Conservation (phyloP, 2,329 filamentous ascomycete genomes). For the Plectosphaerella plurivora region DNA sequence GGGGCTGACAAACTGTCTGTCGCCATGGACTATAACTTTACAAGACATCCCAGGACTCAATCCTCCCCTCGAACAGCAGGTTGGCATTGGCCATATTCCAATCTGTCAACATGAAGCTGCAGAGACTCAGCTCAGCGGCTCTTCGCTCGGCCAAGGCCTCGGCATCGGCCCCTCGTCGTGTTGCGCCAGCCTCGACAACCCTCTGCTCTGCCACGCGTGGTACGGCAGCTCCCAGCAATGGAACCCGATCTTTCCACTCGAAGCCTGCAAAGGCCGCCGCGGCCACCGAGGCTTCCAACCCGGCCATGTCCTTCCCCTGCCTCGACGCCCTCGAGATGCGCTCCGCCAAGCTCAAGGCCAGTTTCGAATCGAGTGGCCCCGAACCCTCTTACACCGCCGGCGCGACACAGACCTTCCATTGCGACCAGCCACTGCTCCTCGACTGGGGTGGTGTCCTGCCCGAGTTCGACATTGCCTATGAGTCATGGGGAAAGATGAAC, state of each 20-base stretch:
- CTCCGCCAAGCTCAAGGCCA: constrained; percentile 66
- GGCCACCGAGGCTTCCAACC: constrained; percentile 59
- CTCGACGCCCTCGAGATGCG: constrained; percentile 78
- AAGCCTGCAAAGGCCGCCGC: constrained; percentile 8
- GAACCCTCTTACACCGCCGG: constrained; percentile 94
- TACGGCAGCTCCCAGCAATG: constrained; percentile 2
- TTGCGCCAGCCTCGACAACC: constrained; percentile 3
- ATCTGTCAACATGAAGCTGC: constrained; percentile 11
- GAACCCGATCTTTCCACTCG: constrained; percentile 8
- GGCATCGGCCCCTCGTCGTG: not conserved
- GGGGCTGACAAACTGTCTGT: not conserved
- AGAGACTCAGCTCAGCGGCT: constrained; percentile 10
- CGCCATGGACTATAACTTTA: not conserved
- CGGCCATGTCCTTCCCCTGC: constrained; percentile 84
- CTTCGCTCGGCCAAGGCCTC: constrained; percentile 9
- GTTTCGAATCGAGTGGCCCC: constrained; percentile 69
- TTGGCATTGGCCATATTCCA: too few species aligned
- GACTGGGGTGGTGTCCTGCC: constrained; percentile 95
- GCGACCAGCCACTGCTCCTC: constrained; percentile 68
- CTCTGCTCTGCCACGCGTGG: not conserved
- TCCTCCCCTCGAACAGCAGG: not conserved
- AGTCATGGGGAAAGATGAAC: constrained; percentile 85
- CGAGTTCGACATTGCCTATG: constrained; percentile 86
- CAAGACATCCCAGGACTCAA: not conserved
- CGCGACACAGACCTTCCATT: constrained; percentile 74